Conservation (phyloP, 768 basidiomycete genomes). For the Tulasnella sp. region DNA sequence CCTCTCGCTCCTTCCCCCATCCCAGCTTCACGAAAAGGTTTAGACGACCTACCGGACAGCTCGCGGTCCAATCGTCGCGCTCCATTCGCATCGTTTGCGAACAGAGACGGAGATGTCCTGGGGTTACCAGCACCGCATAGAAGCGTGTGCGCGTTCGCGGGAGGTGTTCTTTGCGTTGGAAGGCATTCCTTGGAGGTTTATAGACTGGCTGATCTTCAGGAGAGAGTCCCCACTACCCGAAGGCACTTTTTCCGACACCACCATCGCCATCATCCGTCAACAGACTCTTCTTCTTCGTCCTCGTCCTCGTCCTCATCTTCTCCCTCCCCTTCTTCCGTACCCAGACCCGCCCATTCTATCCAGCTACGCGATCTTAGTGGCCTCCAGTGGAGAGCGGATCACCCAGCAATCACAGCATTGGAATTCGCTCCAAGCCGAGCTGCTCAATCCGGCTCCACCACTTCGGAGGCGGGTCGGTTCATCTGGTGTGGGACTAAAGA, state of each 20-base stretch:
- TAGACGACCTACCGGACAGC: constrained; percentile 32
- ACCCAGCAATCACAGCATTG: constrained; percentile 68
- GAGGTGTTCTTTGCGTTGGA: constrained; percentile 56
- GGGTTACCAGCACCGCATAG: constrained; percentile 57
- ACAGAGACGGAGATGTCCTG: constrained; percentile 38
- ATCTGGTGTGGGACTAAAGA: constrained; percentile 91
- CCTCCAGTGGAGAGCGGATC: constrained; percentile 51
- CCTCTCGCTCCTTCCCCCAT: constrained; percentile 33
- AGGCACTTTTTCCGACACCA: not conserved
- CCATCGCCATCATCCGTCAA: not conserved
- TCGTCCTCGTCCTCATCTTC: not conserved
- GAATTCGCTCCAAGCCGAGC: constrained; percentile 61
- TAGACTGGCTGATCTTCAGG: constrained; percentile 39
- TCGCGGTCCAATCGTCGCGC: constrained; percentile 29
- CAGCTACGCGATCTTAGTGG: constrained; percentile 62
- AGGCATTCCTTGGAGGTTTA: constrained; percentile 61
- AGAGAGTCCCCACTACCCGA: not conserved
- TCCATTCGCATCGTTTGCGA: constrained; percentile 19
- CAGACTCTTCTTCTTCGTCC: not conserved
- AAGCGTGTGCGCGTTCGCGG: constrained; percentile 55
- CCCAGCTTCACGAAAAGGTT: not conserved
- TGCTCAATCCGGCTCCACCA: constrained; percentile 26
- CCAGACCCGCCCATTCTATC: constrained; percentile 45
- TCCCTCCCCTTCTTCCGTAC: not conserved
- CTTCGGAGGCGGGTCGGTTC: constrained; percentile 53